Evolutionary conservation across 345 rosid species (phyloP).

Genomic region (Syzygium grande): DNA sequence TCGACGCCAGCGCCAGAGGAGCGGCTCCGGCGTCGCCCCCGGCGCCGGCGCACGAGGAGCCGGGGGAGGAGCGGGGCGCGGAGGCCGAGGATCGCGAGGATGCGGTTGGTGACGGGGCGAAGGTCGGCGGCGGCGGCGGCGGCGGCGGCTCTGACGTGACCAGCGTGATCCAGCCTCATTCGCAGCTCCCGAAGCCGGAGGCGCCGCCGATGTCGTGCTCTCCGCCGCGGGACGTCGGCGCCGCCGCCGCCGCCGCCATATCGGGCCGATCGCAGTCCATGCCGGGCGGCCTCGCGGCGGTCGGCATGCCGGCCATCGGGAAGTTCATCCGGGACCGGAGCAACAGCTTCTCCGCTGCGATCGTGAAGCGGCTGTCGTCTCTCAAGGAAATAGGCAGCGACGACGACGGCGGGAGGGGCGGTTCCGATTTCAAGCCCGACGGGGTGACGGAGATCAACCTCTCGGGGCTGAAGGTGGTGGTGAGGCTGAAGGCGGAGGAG

Average conservation of each 20-base stretch:
- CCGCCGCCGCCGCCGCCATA: not conserved
- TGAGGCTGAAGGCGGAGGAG: conserved; percentile 34
- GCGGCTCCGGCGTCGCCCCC: not conserved
- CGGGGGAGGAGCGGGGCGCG: not conserved
- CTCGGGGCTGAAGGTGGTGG: conserved; percentile 71
- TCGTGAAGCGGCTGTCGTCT: conserved; percentile 37
- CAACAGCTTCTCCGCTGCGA: conserved; percentile 42
- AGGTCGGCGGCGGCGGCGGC: not conserved
- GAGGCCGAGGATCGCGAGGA: not conserved
- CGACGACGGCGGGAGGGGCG: not conserved
- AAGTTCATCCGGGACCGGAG: conserved; percentile 56
- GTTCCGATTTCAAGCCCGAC: conserved; percentile 3
- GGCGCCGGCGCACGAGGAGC: not conserved
- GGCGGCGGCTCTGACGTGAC: not conserved
- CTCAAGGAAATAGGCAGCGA: conserved; percentile 7
- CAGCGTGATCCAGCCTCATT: conserved; percentile 38
- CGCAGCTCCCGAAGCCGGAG: conserved; percentile 67
- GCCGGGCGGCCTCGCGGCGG: conserved; percentile 13
- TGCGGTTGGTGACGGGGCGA: not conserved
- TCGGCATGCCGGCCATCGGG: conserved; percentile 38
- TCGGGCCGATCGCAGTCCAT: conserved; percentile 16
- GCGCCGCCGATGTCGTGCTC: conserved; percentile 46
- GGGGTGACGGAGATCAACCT: conserved; percentile 57
- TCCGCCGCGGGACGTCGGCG: not conserved
- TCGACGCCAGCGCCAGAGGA: not conserved